Evolutionary conservation across 495 filamentous ascomycete genomes (phyloP).

Genomic region (Xylaria intraflava): DNA sequence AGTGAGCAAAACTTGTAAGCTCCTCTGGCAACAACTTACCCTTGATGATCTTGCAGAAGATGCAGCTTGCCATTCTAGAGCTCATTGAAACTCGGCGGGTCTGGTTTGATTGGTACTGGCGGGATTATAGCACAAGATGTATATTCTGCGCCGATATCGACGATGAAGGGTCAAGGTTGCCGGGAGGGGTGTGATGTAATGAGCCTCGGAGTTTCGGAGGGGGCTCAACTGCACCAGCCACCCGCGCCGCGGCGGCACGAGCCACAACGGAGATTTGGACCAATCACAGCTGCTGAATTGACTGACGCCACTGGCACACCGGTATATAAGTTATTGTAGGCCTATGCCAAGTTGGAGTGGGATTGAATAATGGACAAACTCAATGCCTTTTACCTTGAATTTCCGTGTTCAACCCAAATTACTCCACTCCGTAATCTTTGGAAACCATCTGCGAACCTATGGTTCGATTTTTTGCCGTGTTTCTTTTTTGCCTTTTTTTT

Average conservation of each 20-base stretch:
- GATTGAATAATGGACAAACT: slow-evolving; percentile 13
- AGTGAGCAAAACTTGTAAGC: not conserved
- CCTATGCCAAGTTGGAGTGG: not conserved
- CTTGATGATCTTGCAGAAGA: slow-evolving; percentile 99
- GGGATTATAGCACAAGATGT: too few relatives aligned
- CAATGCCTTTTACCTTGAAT: slow-evolving; percentile 16
- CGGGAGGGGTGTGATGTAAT: too few relatives aligned
- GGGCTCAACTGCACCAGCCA: too few relatives aligned
- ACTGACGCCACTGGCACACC: not conserved
- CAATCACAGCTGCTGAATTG: not conserved
- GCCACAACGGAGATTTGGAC: too few relatives aligned
- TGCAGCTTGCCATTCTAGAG: slow-evolving; percentile 55
- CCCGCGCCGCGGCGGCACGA: too few relatives aligned
- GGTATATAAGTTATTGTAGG: slow-evolving; percentile 2
- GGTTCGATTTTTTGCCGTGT: slow-evolving; percentile 13
- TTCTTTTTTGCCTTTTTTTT: slow-evolving; percentile 1
- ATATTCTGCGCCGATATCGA: too few relatives aligned
- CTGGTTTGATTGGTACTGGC: not conserved
- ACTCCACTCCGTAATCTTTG: slow-evolving; percentile 17
- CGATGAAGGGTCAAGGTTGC: too few relatives aligned
- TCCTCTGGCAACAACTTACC: slow-evolving; percentile 42
- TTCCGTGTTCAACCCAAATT: slow-evolving; percentile 13
- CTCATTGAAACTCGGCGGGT: not conserved
- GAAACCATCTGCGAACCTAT: slow-evolving; percentile 3
- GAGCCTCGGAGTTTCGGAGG: too few relatives aligned